Conservation (phyloP, 2,329 filamentous ascomycete genomes). For the Calonectria pseudoturangicola region DNA sequence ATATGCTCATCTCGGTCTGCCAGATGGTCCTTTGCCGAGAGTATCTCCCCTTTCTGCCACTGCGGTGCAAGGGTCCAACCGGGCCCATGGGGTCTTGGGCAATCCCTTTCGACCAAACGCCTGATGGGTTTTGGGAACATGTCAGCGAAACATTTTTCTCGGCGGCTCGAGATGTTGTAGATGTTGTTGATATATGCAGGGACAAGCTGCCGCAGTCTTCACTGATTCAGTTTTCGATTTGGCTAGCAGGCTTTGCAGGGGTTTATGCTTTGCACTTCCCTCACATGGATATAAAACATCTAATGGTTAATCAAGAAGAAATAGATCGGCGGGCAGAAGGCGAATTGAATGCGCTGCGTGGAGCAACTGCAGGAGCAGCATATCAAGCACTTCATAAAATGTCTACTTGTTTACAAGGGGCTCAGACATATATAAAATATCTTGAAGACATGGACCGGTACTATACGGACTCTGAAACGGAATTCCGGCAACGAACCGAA, state of each 20-base stretch:
- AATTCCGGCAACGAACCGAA: conserved; percentile 18
- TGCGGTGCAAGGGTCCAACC: conserved; percentile 65
- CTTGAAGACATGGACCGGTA: conserved; percentile 41
- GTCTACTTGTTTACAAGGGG: conserved; percentile 38
- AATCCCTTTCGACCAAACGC: conserved; percentile 31
- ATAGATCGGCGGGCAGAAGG: conserved; percentile 22
- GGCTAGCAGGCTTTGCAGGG: conserved; percentile 79
- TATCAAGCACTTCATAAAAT: conserved; percentile 47
- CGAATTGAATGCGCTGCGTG: conserved; percentile 29
- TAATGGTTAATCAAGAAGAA: conserved; percentile 32
- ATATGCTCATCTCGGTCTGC: conserved; percentile 79
- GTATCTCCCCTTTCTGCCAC: conserved; percentile 54
- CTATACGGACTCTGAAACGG: conserved; percentile 38
- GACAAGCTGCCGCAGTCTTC: conserved; percentile 80
- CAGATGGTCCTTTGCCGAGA: conserved; percentile 70
- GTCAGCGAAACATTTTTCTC: conserved; percentile 78
- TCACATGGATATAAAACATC: conserved; percentile 76
- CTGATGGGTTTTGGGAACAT: conserved; percentile 75
- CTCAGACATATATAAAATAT: conserved; percentile 46
- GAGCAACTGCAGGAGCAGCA: conserved; percentile 34
- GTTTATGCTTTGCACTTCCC: conserved; percentile 81
- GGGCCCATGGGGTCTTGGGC: conserved; percentile 72
- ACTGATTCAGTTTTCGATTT: conserved; percentile 79
- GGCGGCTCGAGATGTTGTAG: conserved; percentile 77
- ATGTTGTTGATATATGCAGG: conserved; percentile 77